These are phyloP conservation scores for Boletus reticulatus DNA, from an alignment of 768 basidiomycete species.

Conservation along the genomic window DNA sequence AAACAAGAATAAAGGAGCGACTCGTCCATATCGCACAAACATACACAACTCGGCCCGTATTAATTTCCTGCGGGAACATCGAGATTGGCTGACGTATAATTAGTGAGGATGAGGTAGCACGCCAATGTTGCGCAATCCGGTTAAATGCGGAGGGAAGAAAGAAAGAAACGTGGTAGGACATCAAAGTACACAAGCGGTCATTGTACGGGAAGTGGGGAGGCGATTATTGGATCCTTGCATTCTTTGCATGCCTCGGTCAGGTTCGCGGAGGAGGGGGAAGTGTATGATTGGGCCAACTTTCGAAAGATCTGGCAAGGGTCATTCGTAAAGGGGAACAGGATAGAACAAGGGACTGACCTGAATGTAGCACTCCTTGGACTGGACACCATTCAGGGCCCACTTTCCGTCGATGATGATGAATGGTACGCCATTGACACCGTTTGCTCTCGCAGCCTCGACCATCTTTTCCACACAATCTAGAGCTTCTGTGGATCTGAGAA, in stretches of 20 bases:
- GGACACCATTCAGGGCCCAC: slow-evolving; percentile 47
- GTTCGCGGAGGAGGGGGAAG: background rate
- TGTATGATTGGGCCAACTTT: slow-evolving; percentile 24
- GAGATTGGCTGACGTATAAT: slow-evolving; percentile 13
- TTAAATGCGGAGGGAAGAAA: slow-evolving; percentile 1
- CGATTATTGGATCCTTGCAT: slow-evolving; percentile 19
- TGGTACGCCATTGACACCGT: slow-evolving; percentile 52
- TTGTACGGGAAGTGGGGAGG: slow-evolving; percentile 21
- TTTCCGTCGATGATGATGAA: slow-evolving; percentile 47
- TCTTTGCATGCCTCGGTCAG: slow-evolving; percentile 17
- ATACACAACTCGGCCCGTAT: slow-evolving; percentile 11
- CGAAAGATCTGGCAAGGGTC: slow-evolving; percentile 28
- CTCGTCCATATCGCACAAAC: slow-evolving; percentile 9
- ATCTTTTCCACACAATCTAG: slow-evolving; percentile 40
- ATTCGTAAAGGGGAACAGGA: background rate
- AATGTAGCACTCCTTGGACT: slow-evolving; percentile 39
- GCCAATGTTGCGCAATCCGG: slow-evolving; percentile 16
- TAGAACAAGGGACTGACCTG: slow-evolving; percentile 27
- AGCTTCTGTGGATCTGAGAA: slow-evolving; percentile 41
- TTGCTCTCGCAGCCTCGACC: slow-evolving; percentile 38
- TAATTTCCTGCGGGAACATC: slow-evolving; percentile 18
- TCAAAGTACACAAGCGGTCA: slow-evolving; percentile 9
- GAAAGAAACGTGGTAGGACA: background rate
- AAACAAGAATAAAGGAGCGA: slow-evolving; percentile 13
- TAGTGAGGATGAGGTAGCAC: slow-evolving; percentile 10